These are phyloP conservation scores for Xylaria telfairii DNA, from an alignment of 495 filamentous ascomycete genomes.

Conservation along the genomic window DNA sequence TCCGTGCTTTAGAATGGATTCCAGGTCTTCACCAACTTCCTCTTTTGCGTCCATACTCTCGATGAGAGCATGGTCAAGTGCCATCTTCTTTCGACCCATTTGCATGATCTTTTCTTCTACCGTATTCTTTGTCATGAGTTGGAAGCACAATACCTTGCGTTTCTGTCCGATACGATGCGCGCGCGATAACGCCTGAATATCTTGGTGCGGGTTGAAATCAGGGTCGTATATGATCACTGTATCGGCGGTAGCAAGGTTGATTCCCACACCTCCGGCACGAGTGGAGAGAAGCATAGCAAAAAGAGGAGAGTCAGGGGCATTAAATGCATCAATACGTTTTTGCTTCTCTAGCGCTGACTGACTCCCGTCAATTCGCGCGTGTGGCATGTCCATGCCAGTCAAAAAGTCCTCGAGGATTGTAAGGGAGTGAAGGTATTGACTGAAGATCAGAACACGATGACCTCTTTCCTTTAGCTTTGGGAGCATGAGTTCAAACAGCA, in stretches of 20 bases:
- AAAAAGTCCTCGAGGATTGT: slow-evolving; percentile 93
- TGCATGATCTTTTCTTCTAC: slow-evolving; percentile 97
- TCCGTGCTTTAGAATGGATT: slow-evolving; percentile 88
- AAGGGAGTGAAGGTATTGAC: slow-evolving; percentile 89
- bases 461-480: slow-evolving; percentile 88
- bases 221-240: slow-evolving; percentile 99
- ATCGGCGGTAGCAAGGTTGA: slow-evolving; percentile 96
- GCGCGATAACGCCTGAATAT: slow-evolving; percentile 92
- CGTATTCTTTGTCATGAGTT: slow-evolving; percentile 85
- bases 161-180: slow-evolving; percentile 96
- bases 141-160: slow-evolving; percentile 93
- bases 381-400: slow-evolving; percentile 67
- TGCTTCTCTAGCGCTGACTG: slow-evolving; percentile 85
- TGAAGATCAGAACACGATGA: slow-evolving; percentile 93
- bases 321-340: slow-evolving; percentile 90
- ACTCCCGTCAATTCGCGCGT: slow-evolving; percentile 85
- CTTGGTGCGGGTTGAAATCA: slow-evolving; percentile 98
- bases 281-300: slow-evolving; percentile 95
- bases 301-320: slow-evolving; percentile 77
- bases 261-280: slow-evolving; percentile 92
- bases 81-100: slow-evolving; percentile 94
- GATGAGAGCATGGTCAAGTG: slow-evolving; percentile 90
- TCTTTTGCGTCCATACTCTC: slow-evolving; percentile 85
- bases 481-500: slow-evolving; percentile 85
- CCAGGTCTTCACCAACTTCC: slow-evolving; percentile 74